Evolutionary conservation across 495 filamentous ascomycete species (phyloP), one percentile per base, ranked within the genome.

Genomic region (Penicillium roqueforti): DNA sequence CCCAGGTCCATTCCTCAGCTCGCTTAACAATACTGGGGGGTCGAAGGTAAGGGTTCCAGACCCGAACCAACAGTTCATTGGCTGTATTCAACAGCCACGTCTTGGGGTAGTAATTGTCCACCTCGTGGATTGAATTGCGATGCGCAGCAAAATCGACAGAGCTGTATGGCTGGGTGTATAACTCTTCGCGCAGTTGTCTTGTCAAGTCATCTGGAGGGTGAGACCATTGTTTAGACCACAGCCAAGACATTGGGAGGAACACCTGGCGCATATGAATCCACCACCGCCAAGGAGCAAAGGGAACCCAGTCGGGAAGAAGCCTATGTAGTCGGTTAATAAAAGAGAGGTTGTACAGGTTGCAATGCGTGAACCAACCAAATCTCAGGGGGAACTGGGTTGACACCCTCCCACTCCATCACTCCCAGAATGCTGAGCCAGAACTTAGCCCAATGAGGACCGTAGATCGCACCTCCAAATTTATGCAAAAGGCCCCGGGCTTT

Each of bases 191-290:
- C 25, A 98, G 76, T 49, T 82, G 79, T 14, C 76, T 79, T 44
- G 86, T 88, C 1, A 92, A 57, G 9, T 88, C 81, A 43, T 86
- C 88, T 47, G 85, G 74, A 16, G 88, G 87, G 53, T 82, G 83
- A 10, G 79, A 78, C 78, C 85, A 95, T 39, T 79, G 80, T 71
- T 85, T 86, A 6, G 89, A 92, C 75, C 86, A 96, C 36, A 97
- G 76, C 61, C 86, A 97, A 11, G 87, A 84, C 89, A 97, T 96
- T 9, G 92, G 87, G 32, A 96, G 69, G 68, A 91, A 96, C 28
- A 98, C 92, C 67, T 87, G 83, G 14, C 93, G 89, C 70, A 96
- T 96, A 56, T 98, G 93, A 56, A 96, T 90, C 93, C 93, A 98
- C 93, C 93, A 98, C 42, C 91, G 79, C 93, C 95, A 97, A 0